Percentiles rank a stretch among this genome's conserved stretches.
phyloP scores from a whole-genome alignment of 176 grass and related monocot species.

The Phoenix dactylifera region DNA sequence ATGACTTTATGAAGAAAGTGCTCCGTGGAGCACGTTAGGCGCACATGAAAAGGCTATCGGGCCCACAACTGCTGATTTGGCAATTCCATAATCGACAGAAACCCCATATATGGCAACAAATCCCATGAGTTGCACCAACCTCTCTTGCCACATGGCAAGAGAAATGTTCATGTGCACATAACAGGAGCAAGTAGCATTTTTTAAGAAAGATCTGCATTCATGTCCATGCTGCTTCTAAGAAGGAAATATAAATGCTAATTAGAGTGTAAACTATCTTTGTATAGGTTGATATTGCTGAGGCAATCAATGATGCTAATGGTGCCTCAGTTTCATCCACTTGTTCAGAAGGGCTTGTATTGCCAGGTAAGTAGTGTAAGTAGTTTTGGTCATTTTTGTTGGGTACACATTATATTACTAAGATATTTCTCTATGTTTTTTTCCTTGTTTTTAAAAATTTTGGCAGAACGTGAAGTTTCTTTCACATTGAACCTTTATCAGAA shows the following conservation, averaged over 20 bases:
- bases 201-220: too few relatives aligned
- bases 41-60: too few relatives aligned
- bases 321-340: constrained; percentile 32
- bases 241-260: constrained; percentile 1
- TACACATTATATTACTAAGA: constrained; percentile 23
- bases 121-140: too few relatives aligned
- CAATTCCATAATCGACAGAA: too few relatives aligned
- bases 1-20: too few relatives aligned
- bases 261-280: constrained; percentile 13
- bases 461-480: constrained; percentile 91
- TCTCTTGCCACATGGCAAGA: too few relatives aligned
- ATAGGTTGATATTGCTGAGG: constrained; percentile 9
- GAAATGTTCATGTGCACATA: too few relatives aligned
- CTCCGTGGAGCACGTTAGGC: too few relatives aligned
- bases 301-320: constrained; percentile 22
- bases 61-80: too few relatives aligned
- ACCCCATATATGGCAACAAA: too few relatives aligned
- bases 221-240: too few relatives aligned
- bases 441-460: neutral
- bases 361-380: constrained; percentile 33
- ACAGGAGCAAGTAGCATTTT: too few relatives aligned
- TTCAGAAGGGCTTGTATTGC: constrained; percentile 25
- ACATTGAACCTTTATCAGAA: constrained; percentile 70
- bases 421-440: constrained; percentile 8
- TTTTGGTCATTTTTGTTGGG: constrained; percentile 14